A percentile compares a stretch with the other conserved stretches of the same genome.
Evolutionary conservation across 2,329 filamentous ascomycete genomes (phyloP).

Genomic region (Claviceps citrina): DNA sequence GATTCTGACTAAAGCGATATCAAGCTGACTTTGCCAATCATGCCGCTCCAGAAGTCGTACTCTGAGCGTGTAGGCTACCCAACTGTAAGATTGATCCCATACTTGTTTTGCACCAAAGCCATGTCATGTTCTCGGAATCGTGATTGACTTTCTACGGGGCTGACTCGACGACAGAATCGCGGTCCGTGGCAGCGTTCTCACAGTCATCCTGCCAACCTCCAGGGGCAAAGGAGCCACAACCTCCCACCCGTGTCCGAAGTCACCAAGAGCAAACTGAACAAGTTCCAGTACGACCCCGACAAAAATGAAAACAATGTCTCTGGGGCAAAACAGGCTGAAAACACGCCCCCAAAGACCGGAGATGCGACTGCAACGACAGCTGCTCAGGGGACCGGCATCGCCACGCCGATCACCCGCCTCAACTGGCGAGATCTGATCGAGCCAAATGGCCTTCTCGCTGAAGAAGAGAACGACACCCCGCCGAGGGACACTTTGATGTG

Average conservation of each 20-base stretch:
- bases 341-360: constrained; percentile 8
- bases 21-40: constrained; percentile 8
- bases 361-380: constrained; percentile 4
- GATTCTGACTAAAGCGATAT: constrained; percentile 6
- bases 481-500: constrained; percentile 48
- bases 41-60: constrained; percentile 28
- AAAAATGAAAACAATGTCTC: constrained; percentile 9
- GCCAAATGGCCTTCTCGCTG: constrained; percentile 21
- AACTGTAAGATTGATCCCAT: constrained; percentile 15
- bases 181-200: constrained; percentile 39
- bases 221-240: constrained; percentile 21
- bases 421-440: constrained; percentile 45
- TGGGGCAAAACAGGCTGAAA: constrained; percentile 1
- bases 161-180: constrained; percentile 17
- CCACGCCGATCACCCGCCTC: constrained; percentile 36
- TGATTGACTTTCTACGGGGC: background rate
- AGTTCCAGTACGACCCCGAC: constrained; percentile 29
- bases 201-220: constrained; percentile 29
- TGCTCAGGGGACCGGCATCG: background rate
- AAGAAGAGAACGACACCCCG: constrained; percentile 33
- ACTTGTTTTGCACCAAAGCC: background rate
- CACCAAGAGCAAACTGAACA: constrained; percentile 46
- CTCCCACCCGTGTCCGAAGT: constrained; percentile 38
- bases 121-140: background rate
- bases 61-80: constrained; percentile 20